phyloP scores from a whole-genome alignment of 2,329 filamentous ascomycete species.

The Penicillium hordei region DNA sequence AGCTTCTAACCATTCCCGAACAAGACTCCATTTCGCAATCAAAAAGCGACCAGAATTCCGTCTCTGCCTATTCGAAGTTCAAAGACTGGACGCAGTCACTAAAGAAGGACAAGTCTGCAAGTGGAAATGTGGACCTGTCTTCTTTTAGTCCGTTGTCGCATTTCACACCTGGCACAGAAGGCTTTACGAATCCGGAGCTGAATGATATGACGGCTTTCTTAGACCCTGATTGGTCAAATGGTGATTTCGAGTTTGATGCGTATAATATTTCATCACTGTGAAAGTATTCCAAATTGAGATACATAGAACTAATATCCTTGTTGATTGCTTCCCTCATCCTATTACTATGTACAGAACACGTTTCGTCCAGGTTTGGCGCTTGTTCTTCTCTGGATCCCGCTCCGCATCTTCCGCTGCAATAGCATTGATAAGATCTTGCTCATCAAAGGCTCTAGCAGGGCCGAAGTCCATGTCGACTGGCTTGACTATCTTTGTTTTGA shows the following conservation, averaged over 20 bases:
- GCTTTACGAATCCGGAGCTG: conserved; percentile 2
- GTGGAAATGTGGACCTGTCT: conserved; percentile 11
- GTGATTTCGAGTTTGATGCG: conserved; percentile 9
- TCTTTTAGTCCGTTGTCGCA: conserved; percentile 18
- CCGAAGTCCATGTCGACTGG: conserved; percentile 26
- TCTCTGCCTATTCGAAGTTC: conserved; percentile 52
- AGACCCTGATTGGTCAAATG: conserved; percentile 12
- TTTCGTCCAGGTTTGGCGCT: conserved; percentile 11
- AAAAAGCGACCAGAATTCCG: conserved; percentile 29
- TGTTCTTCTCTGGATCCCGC: background rate
- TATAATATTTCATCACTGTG: conserved; percentile 3
- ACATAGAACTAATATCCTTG: background rate
- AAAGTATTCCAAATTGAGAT: background rate
- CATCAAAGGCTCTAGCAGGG: conserved; percentile 25
- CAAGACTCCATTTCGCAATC: conserved; percentile 13
- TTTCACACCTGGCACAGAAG: conserved; percentile 7
- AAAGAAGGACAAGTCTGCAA: conserved; percentile 13
- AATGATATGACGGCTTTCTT: conserved; percentile 11
- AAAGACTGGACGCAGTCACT: conserved; percentile 44
- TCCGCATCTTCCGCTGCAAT: conserved; percentile 8
- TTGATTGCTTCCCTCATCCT: conserved; percentile 2
- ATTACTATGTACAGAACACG: conserved; percentile 18
- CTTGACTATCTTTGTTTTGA: conserved; percentile 26
- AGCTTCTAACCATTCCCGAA: conserved; percentile 45
- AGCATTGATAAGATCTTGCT: conserved; percentile 22